Percentiles rank a stretch among this genome's conserved stretches.
These are phyloP conservation scores for Aspergillus pseudoviridinutans DNA, from an alignment of 2,329 filamentous ascomycete genomes.

Conservation along the genomic window DNA sequence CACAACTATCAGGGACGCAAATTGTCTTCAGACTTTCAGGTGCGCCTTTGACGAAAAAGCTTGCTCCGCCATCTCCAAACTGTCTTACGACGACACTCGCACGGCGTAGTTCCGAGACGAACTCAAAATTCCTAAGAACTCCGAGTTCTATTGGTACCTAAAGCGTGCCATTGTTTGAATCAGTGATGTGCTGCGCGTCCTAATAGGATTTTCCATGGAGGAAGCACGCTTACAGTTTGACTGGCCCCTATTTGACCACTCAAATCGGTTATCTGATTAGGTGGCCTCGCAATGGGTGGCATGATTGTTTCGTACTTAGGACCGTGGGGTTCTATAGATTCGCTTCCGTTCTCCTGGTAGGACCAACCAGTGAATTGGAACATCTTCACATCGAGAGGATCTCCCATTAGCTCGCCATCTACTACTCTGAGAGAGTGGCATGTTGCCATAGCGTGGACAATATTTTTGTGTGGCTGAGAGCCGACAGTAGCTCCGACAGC, in stretches of 20 bases:
- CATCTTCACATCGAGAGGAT: slow-evolving; percentile 96
- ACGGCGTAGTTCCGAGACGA: slow-evolving; percentile 84
- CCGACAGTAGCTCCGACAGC: slow-evolving; percentile 57
- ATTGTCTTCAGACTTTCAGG: slow-evolving; percentile 96
- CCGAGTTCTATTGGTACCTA: slow-evolving; percentile 70
- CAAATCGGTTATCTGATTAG: slow-evolving; percentile 51
- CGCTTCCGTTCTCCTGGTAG: slow-evolving; percentile 76
- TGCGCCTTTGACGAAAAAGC: slow-evolving; percentile 92
- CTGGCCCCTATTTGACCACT: slow-evolving; percentile 39
- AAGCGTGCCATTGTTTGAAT: slow-evolving; percentile 1
- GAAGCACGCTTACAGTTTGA: slow-evolving; percentile 14
- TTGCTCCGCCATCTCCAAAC: slow-evolving; percentile 77
- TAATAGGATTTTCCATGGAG: not conserved
- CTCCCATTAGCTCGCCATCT: slow-evolving; percentile 83
- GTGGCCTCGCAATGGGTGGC: slow-evolving; percentile 85
- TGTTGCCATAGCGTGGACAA: slow-evolving; percentile 92
- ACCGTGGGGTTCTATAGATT: slow-evolving; percentile 59
- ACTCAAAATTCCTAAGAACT: slow-evolving; percentile 88
- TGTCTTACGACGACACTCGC: slow-evolving; percentile 90
- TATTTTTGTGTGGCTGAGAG: slow-evolving; percentile 62
- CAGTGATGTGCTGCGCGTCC: not conserved
- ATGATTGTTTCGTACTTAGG: slow-evolving; percentile 69
- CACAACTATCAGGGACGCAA: slow-evolving; percentile 74
- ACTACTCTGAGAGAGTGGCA: slow-evolving; percentile 88
- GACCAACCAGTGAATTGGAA: slow-evolving; percentile 94